Base-by-base conservation (phyloP, 2,329 filamentous ascomycete species). In the Aurifilum marmelostoma region DNA sequence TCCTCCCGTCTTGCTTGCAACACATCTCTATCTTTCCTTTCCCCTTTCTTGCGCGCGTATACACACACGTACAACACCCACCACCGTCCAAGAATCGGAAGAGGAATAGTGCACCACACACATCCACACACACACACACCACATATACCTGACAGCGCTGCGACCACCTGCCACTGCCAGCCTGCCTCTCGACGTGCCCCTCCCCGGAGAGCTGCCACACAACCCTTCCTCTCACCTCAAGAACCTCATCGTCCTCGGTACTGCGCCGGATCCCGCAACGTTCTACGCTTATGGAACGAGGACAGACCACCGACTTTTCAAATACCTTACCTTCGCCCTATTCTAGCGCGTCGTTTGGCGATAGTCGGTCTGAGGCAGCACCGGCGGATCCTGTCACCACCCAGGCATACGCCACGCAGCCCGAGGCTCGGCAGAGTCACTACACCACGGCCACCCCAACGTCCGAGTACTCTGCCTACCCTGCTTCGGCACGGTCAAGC, bases 401-500 rank as follows among this genome's bases (percentile, higher is more conserved):
- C 91, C 92, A 92, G 83, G 92, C 95, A 83, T 97, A 97, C 83
- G 86, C 92, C 75, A 89, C 90, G 77, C 91, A 92, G 79, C 90
- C 92, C 84, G 94, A 97, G 84, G 89, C 90, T 77, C 89, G 92
- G 80, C 83, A 90, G 70, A 80, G 77, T 74, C 91, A 87, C 80
- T 92, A 93, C 80, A 91, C 91, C 72, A 89, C 91, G 75, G 92
- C 91, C 75, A 97, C 94, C 72, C 93, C 94, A 70, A 94, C 92
- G 73, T 94, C 94, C 73, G 93, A 97, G 78, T 97, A 97, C 91
- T 87, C 89, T 80, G 86, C 92, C 76, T 92, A 92, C 77, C 92
- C 92, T 75, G 80, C 84, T 67, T 88, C 88, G 73, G 92, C 92
- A 80, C 92, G 93, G 79, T 94, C 93, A 80, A 89, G 90, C 82